These are phyloP conservation scores for Fusarium drepaniforme DNA, from an alignment of 2,329 filamentous ascomycete genomes.

Conservation along the genomic window DNA sequence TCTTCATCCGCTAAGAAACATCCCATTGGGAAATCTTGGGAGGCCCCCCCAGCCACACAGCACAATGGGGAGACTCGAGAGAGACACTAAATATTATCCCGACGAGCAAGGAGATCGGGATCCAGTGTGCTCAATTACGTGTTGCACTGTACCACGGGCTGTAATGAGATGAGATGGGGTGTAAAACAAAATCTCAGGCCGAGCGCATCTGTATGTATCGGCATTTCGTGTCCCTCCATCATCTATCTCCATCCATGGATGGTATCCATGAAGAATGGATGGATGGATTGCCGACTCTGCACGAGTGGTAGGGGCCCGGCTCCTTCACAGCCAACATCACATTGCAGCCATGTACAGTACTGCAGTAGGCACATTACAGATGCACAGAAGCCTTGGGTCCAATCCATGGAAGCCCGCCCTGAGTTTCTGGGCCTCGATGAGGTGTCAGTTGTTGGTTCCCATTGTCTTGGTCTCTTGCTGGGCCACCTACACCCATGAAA, in stretches of 20 bases:
- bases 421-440: conserved; percentile 9
- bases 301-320: neutral
- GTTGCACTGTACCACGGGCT: neutral
- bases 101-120: neutral
- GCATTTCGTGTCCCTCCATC: conserved; percentile 1
- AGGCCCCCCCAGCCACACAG: neutral
- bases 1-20: conserved; percentile 30
- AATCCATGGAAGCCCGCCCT: conserved; percentile 9
- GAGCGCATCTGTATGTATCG: conserved; percentile 8
- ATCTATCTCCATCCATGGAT: neutral
- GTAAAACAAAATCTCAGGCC: neutral
- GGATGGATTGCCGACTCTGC: neutral
- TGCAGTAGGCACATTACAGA: neutral
- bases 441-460: conserved; percentile 27
- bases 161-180: neutral
- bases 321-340: neutral
- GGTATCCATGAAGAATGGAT: neutral
- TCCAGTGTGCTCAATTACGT: neutral
- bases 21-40: conserved; percentile 6
- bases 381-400: conserved; percentile 6
- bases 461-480: conserved; percentile 1
- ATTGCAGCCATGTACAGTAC: neutral
- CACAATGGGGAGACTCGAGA: conserved; percentile 13
- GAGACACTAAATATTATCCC: conserved; percentile 26
- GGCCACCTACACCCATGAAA: neutral